Evolutionary conservation across 345 rosid species (phyloP).

Genomic region (Crucihimalaya himalaica): DNA sequence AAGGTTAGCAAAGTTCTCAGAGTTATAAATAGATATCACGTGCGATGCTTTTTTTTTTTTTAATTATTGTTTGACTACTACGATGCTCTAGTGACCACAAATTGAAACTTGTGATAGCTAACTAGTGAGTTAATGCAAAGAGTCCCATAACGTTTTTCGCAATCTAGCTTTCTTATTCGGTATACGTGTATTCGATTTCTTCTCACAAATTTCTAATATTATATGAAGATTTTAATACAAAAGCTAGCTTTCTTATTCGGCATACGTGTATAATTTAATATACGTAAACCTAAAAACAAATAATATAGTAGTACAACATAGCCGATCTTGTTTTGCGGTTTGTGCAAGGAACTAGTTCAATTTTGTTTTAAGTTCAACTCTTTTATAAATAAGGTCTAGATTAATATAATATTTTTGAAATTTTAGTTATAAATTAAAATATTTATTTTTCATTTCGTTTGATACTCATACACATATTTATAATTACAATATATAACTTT

Average conservation of each 20-base stretch:
- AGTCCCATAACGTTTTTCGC: slow-evolving; percentile 6
- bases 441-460: too few species aligned
- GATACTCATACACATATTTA: too few species aligned
- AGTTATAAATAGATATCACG: not conserved
- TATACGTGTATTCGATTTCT: slow-evolving; percentile 14
- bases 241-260: not conserved
- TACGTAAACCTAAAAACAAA: not conserved
- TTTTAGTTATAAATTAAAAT: too few species aligned
- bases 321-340: not conserved
- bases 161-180: not conserved
- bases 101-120: slow-evolving; percentile 1
- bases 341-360: not conserved
- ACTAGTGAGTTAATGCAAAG: slow-evolving; percentile 26
- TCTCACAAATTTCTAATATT: slow-evolving; percentile 4
- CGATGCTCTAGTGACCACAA: slow-evolving; percentile 24
- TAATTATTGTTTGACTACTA: not conserved
- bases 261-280: not conserved
- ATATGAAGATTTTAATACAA: not conserved
- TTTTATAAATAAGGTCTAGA: too few species aligned
- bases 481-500: too few species aligned
- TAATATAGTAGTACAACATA: not conserved
- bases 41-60: not conserved
- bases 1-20: not conserved
- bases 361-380: too few species aligned
- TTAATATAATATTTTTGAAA: too few species aligned